Evolutionary conservation across 2,329 filamentous ascomycete species (phyloP).

Genomic region (Aphanocladium album): DNA sequence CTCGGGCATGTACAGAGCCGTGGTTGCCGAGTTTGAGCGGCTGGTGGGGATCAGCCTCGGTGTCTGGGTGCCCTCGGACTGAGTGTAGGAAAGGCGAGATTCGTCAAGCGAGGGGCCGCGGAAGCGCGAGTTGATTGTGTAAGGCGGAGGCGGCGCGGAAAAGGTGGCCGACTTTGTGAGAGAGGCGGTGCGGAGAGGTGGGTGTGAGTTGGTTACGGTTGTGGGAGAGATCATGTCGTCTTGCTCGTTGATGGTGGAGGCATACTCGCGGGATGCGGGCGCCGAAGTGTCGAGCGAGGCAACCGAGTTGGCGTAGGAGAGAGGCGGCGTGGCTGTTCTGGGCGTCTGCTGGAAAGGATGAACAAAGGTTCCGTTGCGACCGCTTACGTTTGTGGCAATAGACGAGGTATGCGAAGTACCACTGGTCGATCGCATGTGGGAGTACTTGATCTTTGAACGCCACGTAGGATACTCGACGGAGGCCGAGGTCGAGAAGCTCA

Average conservation of each 20-base stretch:
- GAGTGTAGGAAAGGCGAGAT: conserved; percentile 30
- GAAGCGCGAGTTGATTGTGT: conserved; percentile 14
- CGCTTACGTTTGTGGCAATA: conserved; percentile 47
- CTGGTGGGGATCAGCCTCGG: conserved; percentile 21
- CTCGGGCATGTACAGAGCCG: not conserved
- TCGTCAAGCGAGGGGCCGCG: conserved; percentile 16
- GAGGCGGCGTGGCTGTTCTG: conserved; percentile 53
- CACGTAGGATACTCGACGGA: conserved; percentile 27
- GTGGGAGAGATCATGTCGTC: conserved; percentile 35
- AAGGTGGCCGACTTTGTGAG: conserved; percentile 9
- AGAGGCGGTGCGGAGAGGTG: conserved; percentile 10
- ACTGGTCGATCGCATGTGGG: conserved; percentile 55
- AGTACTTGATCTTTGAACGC: conserved; percentile 36
- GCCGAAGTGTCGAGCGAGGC: conserved; percentile 43
- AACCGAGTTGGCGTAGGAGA: conserved; percentile 54
- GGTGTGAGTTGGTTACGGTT: conserved; percentile 15
- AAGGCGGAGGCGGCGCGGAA: conserved; percentile 14
- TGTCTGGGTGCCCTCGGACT: conserved; percentile 29
- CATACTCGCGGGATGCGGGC: conserved; percentile 43
- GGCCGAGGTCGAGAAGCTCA: conserved; percentile 40
- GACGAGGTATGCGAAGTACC: conserved; percentile 54
- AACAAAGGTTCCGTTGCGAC: conserved; percentile 48
- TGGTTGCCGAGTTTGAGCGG: conserved; percentile 25
- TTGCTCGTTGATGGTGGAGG: conserved; percentile 51
- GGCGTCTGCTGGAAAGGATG: conserved; percentile 63